phyloP scores from a whole-genome alignment of 306 rosid genomes.

The Delonix regia region DNA sequence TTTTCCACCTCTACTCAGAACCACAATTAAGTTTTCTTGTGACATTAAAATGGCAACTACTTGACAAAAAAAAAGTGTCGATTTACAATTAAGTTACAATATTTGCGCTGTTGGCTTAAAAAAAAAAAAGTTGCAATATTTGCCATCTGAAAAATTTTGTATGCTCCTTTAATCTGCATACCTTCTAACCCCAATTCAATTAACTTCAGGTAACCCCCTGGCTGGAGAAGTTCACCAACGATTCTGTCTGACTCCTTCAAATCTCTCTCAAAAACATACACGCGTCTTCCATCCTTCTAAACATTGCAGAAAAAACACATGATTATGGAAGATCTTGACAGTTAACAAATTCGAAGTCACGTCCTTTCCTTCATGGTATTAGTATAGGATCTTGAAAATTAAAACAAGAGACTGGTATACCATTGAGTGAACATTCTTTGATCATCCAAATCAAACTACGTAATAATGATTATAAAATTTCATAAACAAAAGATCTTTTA shows the following conservation, averaged over 20 bases:
- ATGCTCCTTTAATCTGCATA: constrained; percentile 30
- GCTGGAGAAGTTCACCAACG: constrained; percentile 75
- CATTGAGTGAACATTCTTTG: constrained; percentile 13
- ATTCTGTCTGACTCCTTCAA: constrained; percentile 63
- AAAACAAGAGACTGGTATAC: neutral
- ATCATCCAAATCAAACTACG: neutral
- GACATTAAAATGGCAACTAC: too few species aligned
- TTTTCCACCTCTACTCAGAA: too few species aligned
- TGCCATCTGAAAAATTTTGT: neutral
- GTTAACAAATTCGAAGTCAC: constrained; percentile 9
- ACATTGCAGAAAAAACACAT: neutral
- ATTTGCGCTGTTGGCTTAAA: too few species aligned
- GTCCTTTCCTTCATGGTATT: neutral
- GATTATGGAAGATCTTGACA: neutral
- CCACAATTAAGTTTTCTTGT: too few species aligned
- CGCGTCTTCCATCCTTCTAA: constrained; percentile 60
- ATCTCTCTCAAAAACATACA: constrained; percentile 68
- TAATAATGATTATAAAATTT: neutral
- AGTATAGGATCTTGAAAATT: neutral
- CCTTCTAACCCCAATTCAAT: constrained; percentile 68
- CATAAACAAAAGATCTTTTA: neutral
- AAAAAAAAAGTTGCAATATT: too few species aligned
- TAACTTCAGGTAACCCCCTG: constrained; percentile 69
- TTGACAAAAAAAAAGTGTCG: too few species aligned
- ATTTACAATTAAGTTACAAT: too few species aligned